phyloP scores from a whole-genome alignment of 805 yeast genomes.

The Saccharomyces kudriavzevii region DNA sequence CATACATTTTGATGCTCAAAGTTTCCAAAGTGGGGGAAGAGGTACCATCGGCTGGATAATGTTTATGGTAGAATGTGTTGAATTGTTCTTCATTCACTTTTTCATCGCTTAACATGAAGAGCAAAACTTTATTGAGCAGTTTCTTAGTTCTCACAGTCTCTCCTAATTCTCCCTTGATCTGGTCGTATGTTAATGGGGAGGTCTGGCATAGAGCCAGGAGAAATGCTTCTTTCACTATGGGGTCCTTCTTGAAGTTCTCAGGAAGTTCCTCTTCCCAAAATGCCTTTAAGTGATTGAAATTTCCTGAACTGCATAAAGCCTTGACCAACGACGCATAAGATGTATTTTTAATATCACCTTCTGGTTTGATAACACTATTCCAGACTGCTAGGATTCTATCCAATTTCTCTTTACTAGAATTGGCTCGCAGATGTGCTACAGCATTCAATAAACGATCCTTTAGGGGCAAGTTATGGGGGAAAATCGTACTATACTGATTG shows the following conservation, averaged over 20 bases:
- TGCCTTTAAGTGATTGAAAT: constrained; percentile 10
- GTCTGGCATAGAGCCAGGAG: constrained; percentile 9
- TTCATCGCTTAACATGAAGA: constrained; percentile 10
- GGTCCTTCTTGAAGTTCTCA: constrained; percentile 11
- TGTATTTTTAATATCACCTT: constrained; percentile 4
- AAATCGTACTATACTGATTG: constrained; percentile 13
- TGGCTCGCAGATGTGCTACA: constrained; percentile 16
- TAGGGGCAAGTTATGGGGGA: constrained; percentile 7
- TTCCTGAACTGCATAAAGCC: constrained; percentile 17
- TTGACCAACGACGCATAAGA: constrained; percentile 20
- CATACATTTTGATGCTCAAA: constrained; percentile 20
- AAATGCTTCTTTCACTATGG: constrained; percentile 16
- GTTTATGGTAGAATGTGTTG: constrained; percentile 11
- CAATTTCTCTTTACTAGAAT: constrained; percentile 9
- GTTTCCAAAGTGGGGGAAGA: constrained; percentile 14
- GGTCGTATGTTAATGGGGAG: constrained; percentile 6
- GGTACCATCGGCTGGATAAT: constrained; percentile 7
- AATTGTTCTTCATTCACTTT: constrained; percentile 8
- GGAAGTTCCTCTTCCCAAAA: constrained; percentile 25
- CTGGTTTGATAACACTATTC: constrained; percentile 21
- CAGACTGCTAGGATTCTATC: constrained; percentile 27
- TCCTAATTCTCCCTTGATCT: constrained; percentile 12
- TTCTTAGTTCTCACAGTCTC: constrained; percentile 11
- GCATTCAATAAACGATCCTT: constrained; percentile 18
- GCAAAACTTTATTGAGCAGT: constrained; percentile 19